These are phyloP conservation scores for Coemansia sp. DNA, from an alignment of 192 early-diverging fungal species.

Conservation along the genomic window DNA sequence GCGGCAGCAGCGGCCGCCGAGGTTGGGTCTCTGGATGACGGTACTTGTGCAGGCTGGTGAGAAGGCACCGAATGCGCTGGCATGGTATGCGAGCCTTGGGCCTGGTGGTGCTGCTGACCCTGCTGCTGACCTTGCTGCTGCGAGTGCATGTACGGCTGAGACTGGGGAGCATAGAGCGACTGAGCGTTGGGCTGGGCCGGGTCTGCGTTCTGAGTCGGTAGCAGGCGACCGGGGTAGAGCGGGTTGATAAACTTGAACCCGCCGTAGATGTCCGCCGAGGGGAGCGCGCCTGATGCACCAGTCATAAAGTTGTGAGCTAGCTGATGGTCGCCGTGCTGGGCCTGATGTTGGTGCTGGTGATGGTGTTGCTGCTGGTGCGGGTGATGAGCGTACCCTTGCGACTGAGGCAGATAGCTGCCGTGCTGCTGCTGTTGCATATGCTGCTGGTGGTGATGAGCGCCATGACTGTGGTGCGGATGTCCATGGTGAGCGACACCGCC, in stretches of 20 bases:
- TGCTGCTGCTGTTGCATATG: conserved; percentile 16
- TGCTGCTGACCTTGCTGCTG: conserved; percentile 25
- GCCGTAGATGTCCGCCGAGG: conserved; percentile 33
- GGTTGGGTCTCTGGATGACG: conserved; percentile 4
- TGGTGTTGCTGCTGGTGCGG: conserved; percentile 17
- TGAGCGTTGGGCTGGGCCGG: conserved; percentile 6
- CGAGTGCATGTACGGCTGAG: conserved; percentile 9
- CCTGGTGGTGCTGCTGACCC: conserved; percentile 2
- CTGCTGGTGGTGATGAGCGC: conserved; percentile 12
- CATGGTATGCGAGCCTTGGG: not conserved
- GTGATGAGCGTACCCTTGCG: conserved; percentile 7
- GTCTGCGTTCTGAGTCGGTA: conserved; percentile 20
- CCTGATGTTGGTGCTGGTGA: conserved; percentile 14
- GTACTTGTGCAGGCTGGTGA: conserved; percentile 19
- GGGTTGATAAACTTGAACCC: conserved; percentile 51
- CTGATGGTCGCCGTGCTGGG: conserved; percentile 18
- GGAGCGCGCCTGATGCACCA: conserved; percentile 19
- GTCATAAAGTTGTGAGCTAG: conserved; percentile 29
- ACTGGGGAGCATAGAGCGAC: conserved; percentile 16
- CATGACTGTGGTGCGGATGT: conserved; percentile 14
- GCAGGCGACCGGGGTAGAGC: conserved; percentile 38
- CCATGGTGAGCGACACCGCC: conserved; percentile 5
- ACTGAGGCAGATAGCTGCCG: conserved; percentile 1
- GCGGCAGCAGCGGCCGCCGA: conserved; percentile 10
- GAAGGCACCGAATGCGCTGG: conserved; percentile 29